These are phyloP conservation scores for Globisporangium abappressorium DNA, from an alignment of 352 stramenopile species.

Conservation along the genomic window DNA sequence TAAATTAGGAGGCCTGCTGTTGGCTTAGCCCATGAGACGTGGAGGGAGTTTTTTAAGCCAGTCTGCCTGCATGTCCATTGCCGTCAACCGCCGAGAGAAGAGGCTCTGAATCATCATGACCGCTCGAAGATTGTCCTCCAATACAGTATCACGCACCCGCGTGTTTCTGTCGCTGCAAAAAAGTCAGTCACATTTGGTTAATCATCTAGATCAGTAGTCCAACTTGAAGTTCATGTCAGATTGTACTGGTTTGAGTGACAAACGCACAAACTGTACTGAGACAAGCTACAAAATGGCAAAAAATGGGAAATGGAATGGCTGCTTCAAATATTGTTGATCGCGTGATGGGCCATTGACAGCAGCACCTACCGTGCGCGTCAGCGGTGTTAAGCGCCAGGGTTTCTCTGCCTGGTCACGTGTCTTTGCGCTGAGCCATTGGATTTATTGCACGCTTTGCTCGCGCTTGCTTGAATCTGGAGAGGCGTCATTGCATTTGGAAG, in stretches of 20 bases:
- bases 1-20: not conserved
- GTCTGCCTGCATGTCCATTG: not conserved
- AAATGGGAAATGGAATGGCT: not conserved
- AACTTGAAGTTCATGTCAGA: not conserved
- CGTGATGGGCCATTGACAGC: not conserved
- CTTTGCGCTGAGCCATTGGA: not conserved
- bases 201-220: not conserved
- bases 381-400: not conserved
- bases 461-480: not conserved
- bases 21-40: not conserved
- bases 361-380: not conserved
- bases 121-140: not conserved
- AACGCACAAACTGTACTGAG: not conserved
- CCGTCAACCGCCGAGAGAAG: not conserved
- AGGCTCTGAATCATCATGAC: not conserved
- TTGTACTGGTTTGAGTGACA: not conserved
- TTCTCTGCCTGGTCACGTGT: not conserved
- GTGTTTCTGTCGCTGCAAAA: not conserved
- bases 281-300: not conserved
- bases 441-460: not conserved
- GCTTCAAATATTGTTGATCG: constrained; percentile 1
- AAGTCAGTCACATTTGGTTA: not conserved
- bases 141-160: not conserved
- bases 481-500: not conserved
- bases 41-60: not conserved